phyloP scores from a whole-genome alignment of 2,329 filamentous ascomycete genomes.

The Fusarium begoniae region DNA sequence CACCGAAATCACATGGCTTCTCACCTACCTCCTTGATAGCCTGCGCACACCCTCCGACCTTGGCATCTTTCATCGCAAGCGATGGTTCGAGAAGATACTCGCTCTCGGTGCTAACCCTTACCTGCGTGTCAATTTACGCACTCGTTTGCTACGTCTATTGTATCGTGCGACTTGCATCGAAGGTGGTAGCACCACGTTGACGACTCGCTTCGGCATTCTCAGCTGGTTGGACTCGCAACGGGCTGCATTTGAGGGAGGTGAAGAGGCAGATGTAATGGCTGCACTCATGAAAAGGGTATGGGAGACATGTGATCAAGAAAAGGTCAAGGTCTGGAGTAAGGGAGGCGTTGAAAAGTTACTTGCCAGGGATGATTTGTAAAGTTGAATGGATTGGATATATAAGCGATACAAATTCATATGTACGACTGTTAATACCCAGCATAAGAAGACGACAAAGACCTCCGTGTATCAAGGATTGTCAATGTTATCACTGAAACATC shows the following conservation, averaged over 20 bases:
- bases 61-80: conserved; percentile 66
- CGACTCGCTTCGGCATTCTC: conserved; percentile 78
- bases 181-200: conserved; percentile 80
- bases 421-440: conserved; percentile 31
- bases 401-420: conserved; percentile 4
- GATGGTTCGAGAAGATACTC: conserved; percentile 79
- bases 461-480: not conserved
- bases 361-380: conserved; percentile 13
- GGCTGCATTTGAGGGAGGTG: conserved; percentile 51
- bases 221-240: conserved; percentile 77
- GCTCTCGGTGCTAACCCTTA: conserved; percentile 74
- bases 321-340: conserved; percentile 73
- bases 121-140: conserved; percentile 66
- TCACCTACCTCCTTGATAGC: conserved; percentile 75
- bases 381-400: not conserved
- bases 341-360: conserved; percentile 51
- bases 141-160: conserved; percentile 68
- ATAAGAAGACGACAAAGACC: conserved; percentile 11
- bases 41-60: conserved; percentile 69
- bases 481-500: not conserved
- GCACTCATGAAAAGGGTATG: conserved; percentile 67
- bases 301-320: conserved; percentile 73
- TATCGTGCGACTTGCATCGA: conserved; percentile 74
- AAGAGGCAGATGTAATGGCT: conserved; percentile 60
- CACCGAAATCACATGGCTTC: conserved; percentile 77